Percentiles rank a stretch among this genome's conserved stretches.
Evolutionary conservation across 129 eudicot genomes (phyloP).

Genomic region (Oenanthe sinensis): DNA sequence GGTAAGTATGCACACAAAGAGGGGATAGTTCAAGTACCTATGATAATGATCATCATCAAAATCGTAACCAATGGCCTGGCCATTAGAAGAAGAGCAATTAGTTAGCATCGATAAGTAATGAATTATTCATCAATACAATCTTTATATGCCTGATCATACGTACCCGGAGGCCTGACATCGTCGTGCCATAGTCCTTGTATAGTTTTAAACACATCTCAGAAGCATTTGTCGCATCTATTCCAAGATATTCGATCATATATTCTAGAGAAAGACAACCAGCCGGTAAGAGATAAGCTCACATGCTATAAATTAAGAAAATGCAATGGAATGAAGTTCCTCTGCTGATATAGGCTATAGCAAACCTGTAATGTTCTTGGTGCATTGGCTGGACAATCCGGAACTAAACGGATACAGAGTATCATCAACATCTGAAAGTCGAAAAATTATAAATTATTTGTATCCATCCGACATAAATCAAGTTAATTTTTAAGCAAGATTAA

Average conservation of each 20-base stretch:
- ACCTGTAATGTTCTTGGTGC: conserved; percentile 85
- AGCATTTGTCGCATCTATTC: conserved; percentile 62
- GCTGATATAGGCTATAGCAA: neutral
- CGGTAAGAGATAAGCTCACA: neutral
- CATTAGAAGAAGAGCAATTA: conserved; percentile 4
- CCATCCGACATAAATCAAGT: neutral
- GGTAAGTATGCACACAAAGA: neutral
- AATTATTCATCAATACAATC: neutral
- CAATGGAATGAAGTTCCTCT: neutral
- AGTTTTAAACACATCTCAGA: conserved; percentile 52
- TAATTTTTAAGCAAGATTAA: neutral
- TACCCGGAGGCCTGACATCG: conserved; percentile 85
- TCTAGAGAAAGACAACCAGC: conserved; percentile 33
- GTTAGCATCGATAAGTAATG: neutral
- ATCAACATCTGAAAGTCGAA: conserved; percentile 65
- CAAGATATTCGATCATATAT: conserved; percentile 63
- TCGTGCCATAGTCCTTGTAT: conserved; percentile 87
- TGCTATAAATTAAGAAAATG: neutral
- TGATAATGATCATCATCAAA: conserved; percentile 85
- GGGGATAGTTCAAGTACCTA: conserved; percentile 26
- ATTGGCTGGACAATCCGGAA: conserved; percentile 63
- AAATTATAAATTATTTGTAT: neutral
- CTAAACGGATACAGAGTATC: conserved; percentile 85
- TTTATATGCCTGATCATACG: conserved; percentile 4
- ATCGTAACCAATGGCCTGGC: conserved; percentile 52